phyloP scores from a whole-genome alignment of 2,329 filamentous ascomycete genomes.

The Metarhizium sp. region DNA sequence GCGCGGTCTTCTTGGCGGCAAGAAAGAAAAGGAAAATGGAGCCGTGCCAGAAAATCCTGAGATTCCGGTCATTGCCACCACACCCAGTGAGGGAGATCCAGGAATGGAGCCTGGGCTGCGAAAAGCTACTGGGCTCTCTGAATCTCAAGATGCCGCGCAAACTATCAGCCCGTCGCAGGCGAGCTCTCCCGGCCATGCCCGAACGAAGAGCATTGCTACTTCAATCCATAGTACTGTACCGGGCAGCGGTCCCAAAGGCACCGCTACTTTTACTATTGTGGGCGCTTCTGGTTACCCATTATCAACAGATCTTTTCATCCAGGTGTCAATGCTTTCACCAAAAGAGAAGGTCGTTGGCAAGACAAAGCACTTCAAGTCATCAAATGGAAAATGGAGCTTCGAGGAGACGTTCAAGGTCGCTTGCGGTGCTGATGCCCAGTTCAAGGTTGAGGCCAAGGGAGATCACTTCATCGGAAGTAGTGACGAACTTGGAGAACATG shows the following conservation, averaged over 20 bases:
- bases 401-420: constrained; percentile 71
- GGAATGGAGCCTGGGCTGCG: constrained; percentile 26
- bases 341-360: constrained; percentile 80
- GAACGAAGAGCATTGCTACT: constrained; percentile 50
- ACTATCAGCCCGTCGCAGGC: constrained; percentile 17
- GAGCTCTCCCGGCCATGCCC: constrained; percentile 28
- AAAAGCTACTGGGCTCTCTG: constrained; percentile 28
- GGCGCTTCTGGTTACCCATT: constrained; percentile 70
- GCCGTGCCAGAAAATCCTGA: constrained; percentile 31
- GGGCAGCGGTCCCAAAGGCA: constrained; percentile 55
- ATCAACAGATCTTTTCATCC: constrained; percentile 68
- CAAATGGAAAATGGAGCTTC: constrained; percentile 55
- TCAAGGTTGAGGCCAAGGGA: constrained; percentile 78
- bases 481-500: constrained; percentile 70
- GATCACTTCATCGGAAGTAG: constrained; percentile 79
- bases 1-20: constrained; percentile 69
- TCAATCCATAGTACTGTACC: constrained; percentile 57
- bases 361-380: constrained; percentile 79
- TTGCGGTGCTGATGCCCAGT: constrained; percentile 75
- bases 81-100: constrained; percentile 23
- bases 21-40: constrained; percentile 52
- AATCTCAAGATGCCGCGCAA: constrained; percentile 20
- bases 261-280: constrained; percentile 70
- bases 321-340: constrained; percentile 55
- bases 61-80: constrained; percentile 23